These are phyloP conservation scores for Boletus sp. DNA, from an alignment of 768 basidiomycete species.

Conservation along the genomic window DNA sequence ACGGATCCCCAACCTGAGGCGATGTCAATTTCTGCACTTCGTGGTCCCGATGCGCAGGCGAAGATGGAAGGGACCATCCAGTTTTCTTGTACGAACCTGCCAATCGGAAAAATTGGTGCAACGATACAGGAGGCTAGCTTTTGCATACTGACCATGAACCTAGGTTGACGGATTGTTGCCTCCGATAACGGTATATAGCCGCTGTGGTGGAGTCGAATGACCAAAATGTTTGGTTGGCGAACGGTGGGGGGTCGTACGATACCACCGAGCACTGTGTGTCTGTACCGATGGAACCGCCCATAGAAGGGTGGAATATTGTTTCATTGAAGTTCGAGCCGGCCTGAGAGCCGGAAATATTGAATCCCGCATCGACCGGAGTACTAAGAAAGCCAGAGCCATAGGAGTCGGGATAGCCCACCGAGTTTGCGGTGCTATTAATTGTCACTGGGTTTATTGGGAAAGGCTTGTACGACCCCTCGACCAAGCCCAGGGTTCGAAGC, in stretches of 20 bases:
- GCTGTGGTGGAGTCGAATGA: constrained; percentile 16
- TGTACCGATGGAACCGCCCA: neutral
- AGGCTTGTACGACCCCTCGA: constrained; percentile 13
- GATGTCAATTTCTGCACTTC: constrained; percentile 61
- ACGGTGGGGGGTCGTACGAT: constrained; percentile 10
- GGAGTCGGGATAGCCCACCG: neutral
- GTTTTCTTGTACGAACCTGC: constrained; percentile 68
- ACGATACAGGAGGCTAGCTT: no score
- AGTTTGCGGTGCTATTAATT: neutral
- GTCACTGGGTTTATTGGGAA: neutral
- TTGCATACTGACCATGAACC: constrained; percentile 15
- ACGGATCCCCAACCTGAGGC: constrained; percentile 49
- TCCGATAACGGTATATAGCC: constrained; percentile 21
- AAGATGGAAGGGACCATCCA: constrained; percentile 77
- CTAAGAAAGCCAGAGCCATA: neutral
- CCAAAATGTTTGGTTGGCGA: constrained; percentile 9
- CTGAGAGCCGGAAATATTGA: neutral
- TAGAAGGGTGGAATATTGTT: neutral
- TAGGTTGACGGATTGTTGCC: constrained; percentile 21
- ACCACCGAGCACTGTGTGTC: constrained; percentile 4
- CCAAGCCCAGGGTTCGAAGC: constrained; percentile 11
- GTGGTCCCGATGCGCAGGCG: constrained; percentile 49
- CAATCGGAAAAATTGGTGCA: neutral
- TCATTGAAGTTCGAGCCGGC: neutral
- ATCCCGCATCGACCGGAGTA: neutral